These are phyloP conservation scores for Colletotrichum graminicola DNA, from an alignment of 2,329 filamentous ascomycete species.

Conservation along the genomic window DNA sequence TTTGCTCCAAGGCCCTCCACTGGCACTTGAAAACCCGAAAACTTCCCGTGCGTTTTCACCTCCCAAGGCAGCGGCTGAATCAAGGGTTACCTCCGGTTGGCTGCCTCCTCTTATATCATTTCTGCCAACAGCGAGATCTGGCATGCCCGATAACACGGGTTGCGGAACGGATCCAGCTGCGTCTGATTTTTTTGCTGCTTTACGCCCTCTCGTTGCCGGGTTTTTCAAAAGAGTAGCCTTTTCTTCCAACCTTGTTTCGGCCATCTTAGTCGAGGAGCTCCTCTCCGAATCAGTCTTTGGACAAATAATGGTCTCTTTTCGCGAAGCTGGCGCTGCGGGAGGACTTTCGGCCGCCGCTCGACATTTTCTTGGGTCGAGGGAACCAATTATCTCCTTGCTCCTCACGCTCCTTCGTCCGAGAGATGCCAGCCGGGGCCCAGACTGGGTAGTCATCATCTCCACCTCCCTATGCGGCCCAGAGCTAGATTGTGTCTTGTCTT, in stretches of 20 bases:
- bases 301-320: not conserved
- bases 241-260: not conserved
- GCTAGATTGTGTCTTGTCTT: not conserved
- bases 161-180: constrained; percentile 63
- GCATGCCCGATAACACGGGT: constrained; percentile 51
- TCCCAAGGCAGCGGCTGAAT: not conserved
- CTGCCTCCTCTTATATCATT: not conserved
- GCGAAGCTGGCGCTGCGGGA: not conserved
- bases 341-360: not conserved
- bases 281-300: not conserved
- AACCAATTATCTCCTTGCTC: constrained; percentile 62
- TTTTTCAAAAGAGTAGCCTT: constrained; percentile 48
- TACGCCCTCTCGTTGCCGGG: constrained; percentile 65
- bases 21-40: constrained; percentile 62
- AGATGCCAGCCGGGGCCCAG: constrained; percentile 54
- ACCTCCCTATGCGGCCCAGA: not conserved
- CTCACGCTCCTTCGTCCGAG: constrained; percentile 58
- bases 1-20: constrained; percentile 75
- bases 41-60: constrained; percentile 44
- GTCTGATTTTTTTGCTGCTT: constrained; percentile 64
- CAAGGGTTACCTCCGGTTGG: not conserved
- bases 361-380: constrained; percentile 37
- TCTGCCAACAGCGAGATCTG: not conserved
- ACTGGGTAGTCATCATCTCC: not conserved
- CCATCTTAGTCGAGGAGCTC: not conserved